Evolutionary conservation across 495 filamentous ascomycete species (phyloP).

Genomic region (Endocarpon pusillum): DNA sequence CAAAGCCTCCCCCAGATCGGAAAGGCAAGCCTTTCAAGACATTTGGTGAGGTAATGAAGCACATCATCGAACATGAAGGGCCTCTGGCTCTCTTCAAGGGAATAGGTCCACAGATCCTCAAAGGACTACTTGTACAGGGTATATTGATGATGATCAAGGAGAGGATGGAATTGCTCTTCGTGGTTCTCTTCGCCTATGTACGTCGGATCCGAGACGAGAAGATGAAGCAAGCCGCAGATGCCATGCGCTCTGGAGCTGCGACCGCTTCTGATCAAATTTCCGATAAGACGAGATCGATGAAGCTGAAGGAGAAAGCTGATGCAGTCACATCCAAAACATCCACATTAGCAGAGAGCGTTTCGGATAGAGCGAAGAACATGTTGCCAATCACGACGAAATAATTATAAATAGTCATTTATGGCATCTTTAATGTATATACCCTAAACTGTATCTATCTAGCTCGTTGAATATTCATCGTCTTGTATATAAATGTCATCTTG

Average conservation of each 20-base stretch:
- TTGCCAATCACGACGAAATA: slow-evolving; percentile 1
- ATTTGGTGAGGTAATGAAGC: slow-evolving; percentile 87
- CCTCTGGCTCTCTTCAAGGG: slow-evolving; percentile 78
- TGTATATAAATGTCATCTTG: too few relatives aligned
- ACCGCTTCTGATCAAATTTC: background rate
- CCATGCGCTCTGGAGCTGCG: background rate
- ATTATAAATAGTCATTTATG: too few relatives aligned
- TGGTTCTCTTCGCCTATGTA: slow-evolving; percentile 71
- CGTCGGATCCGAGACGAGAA: slow-evolving; percentile 52
- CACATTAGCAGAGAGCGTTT: background rate
- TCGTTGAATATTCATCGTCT: too few relatives aligned
- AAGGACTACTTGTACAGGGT: slow-evolving; percentile 87
- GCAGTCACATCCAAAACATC: too few relatives aligned
- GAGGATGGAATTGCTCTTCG: slow-evolving; percentile 51
- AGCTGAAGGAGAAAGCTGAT: too few relatives aligned
- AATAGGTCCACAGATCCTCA: slow-evolving; percentile 83
- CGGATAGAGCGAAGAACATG: background rate
- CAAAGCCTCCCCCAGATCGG: slow-evolving; percentile 66
- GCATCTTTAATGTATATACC: too few relatives aligned
- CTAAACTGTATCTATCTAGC: too few relatives aligned
- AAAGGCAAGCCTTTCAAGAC: slow-evolving; percentile 88
- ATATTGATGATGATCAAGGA: slow-evolving; percentile 99
- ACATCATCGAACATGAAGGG: slow-evolving; percentile 81
- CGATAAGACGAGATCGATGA: too few relatives aligned
- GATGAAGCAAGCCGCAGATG: slow-evolving; percentile 46